Evolutionary conservation across 345 rosid species (phyloP).

Genomic region (Salix purpurea): DNA sequence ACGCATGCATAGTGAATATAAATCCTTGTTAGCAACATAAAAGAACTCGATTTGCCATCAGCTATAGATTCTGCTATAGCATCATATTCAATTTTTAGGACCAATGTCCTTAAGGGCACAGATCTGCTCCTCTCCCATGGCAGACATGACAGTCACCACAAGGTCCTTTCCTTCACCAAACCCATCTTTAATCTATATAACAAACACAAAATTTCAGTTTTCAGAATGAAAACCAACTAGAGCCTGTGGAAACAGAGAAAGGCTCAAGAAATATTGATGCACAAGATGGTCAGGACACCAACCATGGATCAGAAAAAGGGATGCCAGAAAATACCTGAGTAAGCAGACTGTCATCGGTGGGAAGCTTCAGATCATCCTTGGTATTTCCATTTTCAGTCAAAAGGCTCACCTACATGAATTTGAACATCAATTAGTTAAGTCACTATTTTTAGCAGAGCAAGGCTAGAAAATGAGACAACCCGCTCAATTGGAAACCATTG

Average conservation of each 20-base stretch:
- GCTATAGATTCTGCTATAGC: constrained; percentile 24
- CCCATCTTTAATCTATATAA: constrained; percentile 62
- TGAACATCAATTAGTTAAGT: not conserved
- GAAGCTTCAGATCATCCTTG: constrained; percentile 74
- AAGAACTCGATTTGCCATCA: constrained; percentile 14
- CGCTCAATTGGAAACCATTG: not conserved
- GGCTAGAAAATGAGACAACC: not conserved
- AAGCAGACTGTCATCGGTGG: constrained; percentile 61
- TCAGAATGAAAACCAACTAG: not conserved
- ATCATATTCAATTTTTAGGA: constrained; percentile 45
- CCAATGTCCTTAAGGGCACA: constrained; percentile 79
- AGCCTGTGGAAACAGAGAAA: not conserved
- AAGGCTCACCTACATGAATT: constrained; percentile 51
- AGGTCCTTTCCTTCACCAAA: constrained; percentile 71
- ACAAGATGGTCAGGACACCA: not conserved
- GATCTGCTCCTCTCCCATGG: constrained; percentile 96
- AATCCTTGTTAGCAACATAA: constrained; percentile 13
- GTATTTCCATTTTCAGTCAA: constrained; percentile 62
- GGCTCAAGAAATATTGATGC: not conserved
- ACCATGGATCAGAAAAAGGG: not conserved
- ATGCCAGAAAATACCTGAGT: constrained; percentile 35
- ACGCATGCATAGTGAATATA: constrained; percentile 11
- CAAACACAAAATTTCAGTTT: not conserved
- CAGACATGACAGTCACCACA: constrained; percentile 71
- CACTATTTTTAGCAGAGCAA: not conserved